Conservation (phyloP, 2,329 filamentous ascomycete species). For the Dactylella cylindrospora region DNA sequence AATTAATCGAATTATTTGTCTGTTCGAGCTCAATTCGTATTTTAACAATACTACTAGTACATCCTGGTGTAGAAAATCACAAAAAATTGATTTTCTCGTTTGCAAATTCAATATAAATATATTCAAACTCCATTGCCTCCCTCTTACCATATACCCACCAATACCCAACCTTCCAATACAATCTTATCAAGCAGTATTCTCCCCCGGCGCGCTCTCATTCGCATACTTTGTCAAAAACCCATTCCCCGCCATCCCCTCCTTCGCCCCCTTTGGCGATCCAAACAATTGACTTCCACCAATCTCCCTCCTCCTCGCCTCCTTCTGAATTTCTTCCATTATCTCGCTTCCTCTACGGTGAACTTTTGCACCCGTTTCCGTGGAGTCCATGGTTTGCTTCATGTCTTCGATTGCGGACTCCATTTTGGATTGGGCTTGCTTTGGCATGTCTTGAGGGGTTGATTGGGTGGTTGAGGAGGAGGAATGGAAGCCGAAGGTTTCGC, state of each 20-base stretch:
- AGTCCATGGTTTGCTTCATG: conserved; percentile 20
- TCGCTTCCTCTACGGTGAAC: conserved; percentile 25
- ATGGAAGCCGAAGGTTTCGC: conserved; percentile 28
- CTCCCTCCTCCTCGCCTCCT: conserved; percentile 17
- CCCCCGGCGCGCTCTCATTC: conserved; percentile 40
- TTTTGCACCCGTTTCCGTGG: conserved; percentile 11
- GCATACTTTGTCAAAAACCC: conserved; percentile 41
- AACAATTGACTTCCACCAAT: conserved; percentile 41
- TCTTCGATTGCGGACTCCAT: conserved; percentile 22
- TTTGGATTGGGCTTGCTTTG: conserved; percentile 21
- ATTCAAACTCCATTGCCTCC: no score
- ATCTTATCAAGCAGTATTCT: conserved; percentile 40
- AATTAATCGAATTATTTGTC: no score
- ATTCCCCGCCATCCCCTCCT: conserved; percentile 24
- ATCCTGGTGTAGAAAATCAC: no score
- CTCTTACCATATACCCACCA: no score
- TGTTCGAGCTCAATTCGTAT: no score
- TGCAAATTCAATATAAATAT: no score
- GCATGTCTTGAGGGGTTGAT: conserved; percentile 13
- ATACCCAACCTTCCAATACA: no score
- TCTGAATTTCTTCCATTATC: conserved; percentile 34
- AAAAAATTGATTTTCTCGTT: no score
- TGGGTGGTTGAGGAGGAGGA: conserved; percentile 5
- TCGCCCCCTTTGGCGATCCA: conserved; percentile 22
- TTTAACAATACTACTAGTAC: no score